Evolutionary conservation across 176 grass and related monocot genomes (phyloP).

Genomic region (Poa pratensis): DNA sequence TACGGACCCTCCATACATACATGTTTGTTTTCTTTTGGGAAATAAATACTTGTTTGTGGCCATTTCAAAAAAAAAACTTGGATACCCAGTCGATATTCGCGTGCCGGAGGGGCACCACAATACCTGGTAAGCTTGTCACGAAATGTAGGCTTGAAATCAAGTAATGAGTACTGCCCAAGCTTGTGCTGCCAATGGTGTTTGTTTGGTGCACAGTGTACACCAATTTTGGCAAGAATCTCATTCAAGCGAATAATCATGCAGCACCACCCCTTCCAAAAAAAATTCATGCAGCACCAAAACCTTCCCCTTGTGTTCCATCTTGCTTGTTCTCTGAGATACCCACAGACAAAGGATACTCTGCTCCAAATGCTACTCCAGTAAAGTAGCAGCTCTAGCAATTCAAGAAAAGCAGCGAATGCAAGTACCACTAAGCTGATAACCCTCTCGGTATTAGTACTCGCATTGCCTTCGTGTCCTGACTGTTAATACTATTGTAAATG

Average conservation of each 20-base stretch:
- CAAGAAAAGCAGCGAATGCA: background rate
- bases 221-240: background rate
- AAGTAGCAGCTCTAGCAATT: slow-evolving; percentile 13
- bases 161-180: slow-evolving; percentile 4
- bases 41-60: background rate
- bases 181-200: background rate
- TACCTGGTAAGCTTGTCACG: background rate
- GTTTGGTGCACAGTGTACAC: background rate
- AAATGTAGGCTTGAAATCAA: slow-evolving; percentile 7
- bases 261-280: background rate
- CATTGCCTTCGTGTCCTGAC: background rate
- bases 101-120: no score
- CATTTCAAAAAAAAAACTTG: background rate
- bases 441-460: background rate
- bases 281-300: background rate
- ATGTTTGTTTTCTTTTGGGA: background rate
- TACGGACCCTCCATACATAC: background rate
- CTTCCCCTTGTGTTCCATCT: background rate
- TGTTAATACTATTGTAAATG: background rate
- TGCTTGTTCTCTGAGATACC: background rate
- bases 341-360: slow-evolving; percentile 11
- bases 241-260: background rate
- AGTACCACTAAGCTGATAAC: slow-evolving; percentile 4
- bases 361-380: slow-evolving; percentile 4
- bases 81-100: background rate